Base-by-base conservation (phyloP, 2,329 filamentous ascomycete species). In the Chaetomium olivaceum region DNA sequence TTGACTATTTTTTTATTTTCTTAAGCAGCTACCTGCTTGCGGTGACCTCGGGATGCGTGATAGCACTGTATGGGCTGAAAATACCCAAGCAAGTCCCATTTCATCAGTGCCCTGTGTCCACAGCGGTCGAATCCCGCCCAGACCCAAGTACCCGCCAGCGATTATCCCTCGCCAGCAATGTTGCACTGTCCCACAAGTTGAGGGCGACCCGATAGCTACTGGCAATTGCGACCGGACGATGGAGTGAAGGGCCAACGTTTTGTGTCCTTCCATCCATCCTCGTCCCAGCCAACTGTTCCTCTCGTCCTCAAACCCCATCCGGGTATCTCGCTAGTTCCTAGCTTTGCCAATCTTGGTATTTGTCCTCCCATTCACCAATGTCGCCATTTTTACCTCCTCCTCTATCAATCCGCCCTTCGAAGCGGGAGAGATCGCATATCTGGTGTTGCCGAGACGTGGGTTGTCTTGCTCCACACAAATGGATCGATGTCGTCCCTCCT, bases 1-100 rank as follows among this genome's bases (percentile, higher is more conserved):
- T 78, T 76, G 76, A 75, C 74, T 76, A 76, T 77, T 75, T 75
- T 72, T 75, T 73, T 78, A 5, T 74, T 77, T 71, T 25, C 57
- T 57, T n/a, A 74, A 76, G 62, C 74, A 78, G 73, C 75, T 79
- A 77, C 73, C 74, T 76, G 77, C 75, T 62, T 64, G 65, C 67
- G 62, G 62, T 55, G 58, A 36, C 51, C 39, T 33, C n/a, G 52
- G 33, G 43, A 58, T 57, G 66, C 48, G 62, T 50, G 55, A 61
- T 59, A 54, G 48, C 59, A 19, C 39, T 43, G 39, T 43, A 43
- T 19, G 39, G 39, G 16, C 29, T 52, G 31, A n/a, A 52, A 64
- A 60, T 12, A 12, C 58, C 48, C 58, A 27, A 39, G 9, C 58
- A 52, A 46, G 16, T 21, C 50, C 57, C 61, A 31, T 59, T 55